These are phyloP conservation scores for Lodderomyces metapsilosis DNA, from an alignment of 1,139 yeast species.

Conservation along the genomic window DNA sequence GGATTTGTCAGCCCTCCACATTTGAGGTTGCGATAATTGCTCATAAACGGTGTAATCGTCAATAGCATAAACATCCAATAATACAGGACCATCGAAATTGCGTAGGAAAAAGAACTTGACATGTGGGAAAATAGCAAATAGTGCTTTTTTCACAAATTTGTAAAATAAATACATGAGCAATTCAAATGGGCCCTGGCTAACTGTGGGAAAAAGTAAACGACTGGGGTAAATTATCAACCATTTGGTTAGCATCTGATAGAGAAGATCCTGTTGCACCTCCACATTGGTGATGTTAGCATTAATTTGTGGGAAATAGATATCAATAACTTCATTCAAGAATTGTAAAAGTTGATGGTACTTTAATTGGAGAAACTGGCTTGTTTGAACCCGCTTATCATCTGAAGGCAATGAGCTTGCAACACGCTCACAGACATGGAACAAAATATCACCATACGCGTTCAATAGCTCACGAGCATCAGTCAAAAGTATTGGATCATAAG, in stretches of 20 bases:
- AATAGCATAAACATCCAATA: slow-evolving; percentile 36
- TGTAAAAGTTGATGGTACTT: slow-evolving; percentile 25
- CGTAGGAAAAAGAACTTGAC: slow-evolving; percentile 40
- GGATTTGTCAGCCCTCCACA: background rate
- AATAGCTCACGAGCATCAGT: slow-evolving; percentile 28
- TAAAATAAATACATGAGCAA: slow-evolving; percentile 34
- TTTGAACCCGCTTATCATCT: slow-evolving; percentile 5
- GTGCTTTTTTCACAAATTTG: slow-evolving; percentile 34
- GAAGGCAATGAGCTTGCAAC: slow-evolving; percentile 4
- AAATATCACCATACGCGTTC: slow-evolving; percentile 17
- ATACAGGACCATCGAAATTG: slow-evolving; percentile 45
- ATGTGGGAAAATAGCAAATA: slow-evolving; percentile 42
- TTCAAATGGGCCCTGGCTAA: slow-evolving; percentile 29
- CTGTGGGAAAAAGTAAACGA: slow-evolving; percentile 20
- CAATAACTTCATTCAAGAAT: slow-evolving; percentile 26
- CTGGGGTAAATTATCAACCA: slow-evolving; percentile 43
- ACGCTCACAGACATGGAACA: slow-evolving; percentile 8
- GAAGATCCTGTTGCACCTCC: slow-evolving; percentile 32
- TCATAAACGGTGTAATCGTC: slow-evolving; percentile 28
- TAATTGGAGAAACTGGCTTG: slow-evolving; percentile 17
- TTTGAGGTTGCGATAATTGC: slow-evolving; percentile 12
- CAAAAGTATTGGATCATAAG: slow-evolving; percentile 34
- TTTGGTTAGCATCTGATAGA: slow-evolving; percentile 36
- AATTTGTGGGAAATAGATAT: slow-evolving; percentile 29
- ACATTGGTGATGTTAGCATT: slow-evolving; percentile 25